These are phyloP conservation scores for Grammothele lineata DNA, from an alignment of 768 basidiomycete genomes.

Conservation along the genomic window DNA sequence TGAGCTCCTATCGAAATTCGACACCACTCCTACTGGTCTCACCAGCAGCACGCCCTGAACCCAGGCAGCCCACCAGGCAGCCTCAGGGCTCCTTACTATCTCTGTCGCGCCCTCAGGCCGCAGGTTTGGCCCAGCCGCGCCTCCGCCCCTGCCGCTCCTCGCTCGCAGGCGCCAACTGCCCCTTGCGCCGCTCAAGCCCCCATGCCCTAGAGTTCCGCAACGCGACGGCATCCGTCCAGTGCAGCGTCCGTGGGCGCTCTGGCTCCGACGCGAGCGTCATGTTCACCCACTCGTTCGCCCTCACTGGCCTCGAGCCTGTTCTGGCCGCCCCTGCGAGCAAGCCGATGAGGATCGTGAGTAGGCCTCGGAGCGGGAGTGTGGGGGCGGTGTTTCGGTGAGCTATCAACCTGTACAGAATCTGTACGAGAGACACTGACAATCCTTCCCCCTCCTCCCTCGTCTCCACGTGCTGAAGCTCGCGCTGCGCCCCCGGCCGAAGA, in stretches of 20 bases:
- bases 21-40: slow-evolving; percentile 34
- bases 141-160: slow-evolving; percentile 63
- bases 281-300: slow-evolving; percentile 10
- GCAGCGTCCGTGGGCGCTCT: slow-evolving; percentile 41
- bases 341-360: slow-evolving; percentile 41
- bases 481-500: slow-evolving; percentile 10
- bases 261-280: slow-evolving; percentile 36
- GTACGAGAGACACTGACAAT: no score
- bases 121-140: slow-evolving; percentile 32
- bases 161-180: slow-evolving; percentile 49
- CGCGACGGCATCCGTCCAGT: slow-evolving; percentile 44
- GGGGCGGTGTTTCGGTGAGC: slow-evolving; percentile 33
- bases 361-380: slow-evolving; percentile 55
- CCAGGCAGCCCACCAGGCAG: slow-evolving; percentile 1
- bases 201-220: slow-evolving; percentile 41
- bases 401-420: neutral
- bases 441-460: neutral
- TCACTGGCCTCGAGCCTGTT: slow-evolving; percentile 28
- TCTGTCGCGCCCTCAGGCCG: slow-evolving; percentile 28
- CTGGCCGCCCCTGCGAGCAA: slow-evolving; percentile 9
- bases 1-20: slow-evolving; percentile 25
- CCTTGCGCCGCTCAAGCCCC: slow-evolving; percentile 53
- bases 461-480: slow-evolving; percentile 2
- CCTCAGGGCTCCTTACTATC: slow-evolving; percentile 25
- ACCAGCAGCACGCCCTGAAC: slow-evolving; percentile 17